A percentile compares a stretch with the other conserved stretches of the same genome.
These are phyloP conservation scores for Isatis tinctoria DNA, from an alignment of 345 rosid genomes.

Conservation along the genomic window DNA sequence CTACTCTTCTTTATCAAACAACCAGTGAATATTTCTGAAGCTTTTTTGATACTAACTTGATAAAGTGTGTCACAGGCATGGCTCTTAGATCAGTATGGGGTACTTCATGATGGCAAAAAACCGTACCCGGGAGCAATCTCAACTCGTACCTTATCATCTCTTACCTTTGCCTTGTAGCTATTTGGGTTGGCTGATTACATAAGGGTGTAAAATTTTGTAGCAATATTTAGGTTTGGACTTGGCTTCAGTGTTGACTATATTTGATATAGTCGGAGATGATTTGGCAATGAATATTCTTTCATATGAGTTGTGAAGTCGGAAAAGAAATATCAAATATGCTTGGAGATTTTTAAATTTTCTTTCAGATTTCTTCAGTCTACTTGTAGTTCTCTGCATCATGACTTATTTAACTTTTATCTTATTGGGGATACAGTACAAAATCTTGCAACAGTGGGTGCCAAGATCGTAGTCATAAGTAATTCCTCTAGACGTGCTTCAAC, in stretches of 20 bases:
- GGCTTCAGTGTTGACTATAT: background rate
- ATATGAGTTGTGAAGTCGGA: background rate
- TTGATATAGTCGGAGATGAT: background rate
- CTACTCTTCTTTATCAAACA: background rate
- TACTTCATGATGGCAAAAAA: conserved; percentile 88
- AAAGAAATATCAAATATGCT: background rate
- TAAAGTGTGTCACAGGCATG: conserved; percentile 55
- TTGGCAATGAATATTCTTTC: background rate
- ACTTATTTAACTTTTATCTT: background rate
- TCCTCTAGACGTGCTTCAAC: conserved; percentile 88
- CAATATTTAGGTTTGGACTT: background rate
- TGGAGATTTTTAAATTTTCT: background rate
- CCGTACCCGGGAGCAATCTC: conserved; percentile 93
- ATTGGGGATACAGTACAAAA: conserved; percentile 53
- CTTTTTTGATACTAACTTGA: background rate
- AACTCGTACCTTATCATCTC: conserved; percentile 53
- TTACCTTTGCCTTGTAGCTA: conserved; percentile 17
- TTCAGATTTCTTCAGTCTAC: background rate
- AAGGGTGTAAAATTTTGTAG: background rate
- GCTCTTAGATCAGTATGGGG: conserved; percentile 97
- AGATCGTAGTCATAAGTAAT: conserved; percentile 82
- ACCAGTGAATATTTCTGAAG: background rate
- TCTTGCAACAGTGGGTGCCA: conserved; percentile 67
- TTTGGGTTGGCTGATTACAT: conserved; percentile 1
- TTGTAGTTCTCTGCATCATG: background rate